phyloP scores from a whole-genome alignment of 352 stramenopile species.

The Phytophthora lateralis region DNA sequence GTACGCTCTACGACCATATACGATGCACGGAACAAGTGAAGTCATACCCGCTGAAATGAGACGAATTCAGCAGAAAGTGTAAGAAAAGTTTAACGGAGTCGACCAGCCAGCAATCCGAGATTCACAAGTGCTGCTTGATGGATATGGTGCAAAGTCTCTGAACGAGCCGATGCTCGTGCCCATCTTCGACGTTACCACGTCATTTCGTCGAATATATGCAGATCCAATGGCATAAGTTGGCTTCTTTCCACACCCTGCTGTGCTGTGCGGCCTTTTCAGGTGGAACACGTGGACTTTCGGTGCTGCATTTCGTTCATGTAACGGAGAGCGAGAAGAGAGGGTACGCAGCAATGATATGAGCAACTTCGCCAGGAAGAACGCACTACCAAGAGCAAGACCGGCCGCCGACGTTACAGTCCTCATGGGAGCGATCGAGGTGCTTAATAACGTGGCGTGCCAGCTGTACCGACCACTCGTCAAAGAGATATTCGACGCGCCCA shows the following conservation, averaged over 20 bases:
- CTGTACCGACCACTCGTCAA: background rate
- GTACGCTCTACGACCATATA: too few relatives aligned
- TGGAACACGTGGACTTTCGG: background rate
- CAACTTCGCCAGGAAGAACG: background rate
- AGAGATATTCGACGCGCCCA: background rate
- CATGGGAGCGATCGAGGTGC: background rate
- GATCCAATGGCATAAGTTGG: background rate
- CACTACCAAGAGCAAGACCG: background rate
- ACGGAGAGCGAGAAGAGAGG: background rate
- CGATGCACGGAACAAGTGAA: too few relatives aligned
- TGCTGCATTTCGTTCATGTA: background rate
- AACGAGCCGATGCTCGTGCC: too few relatives aligned
- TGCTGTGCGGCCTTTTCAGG: background rate
- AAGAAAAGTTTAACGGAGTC: too few relatives aligned
- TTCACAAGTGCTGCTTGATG: too few relatives aligned
- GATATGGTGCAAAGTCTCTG: too few relatives aligned
- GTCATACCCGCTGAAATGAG: too few relatives aligned
- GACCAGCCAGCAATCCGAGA: too few relatives aligned
- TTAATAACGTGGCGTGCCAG: background rate
- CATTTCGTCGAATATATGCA: background rate
- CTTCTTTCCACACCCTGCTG: background rate
- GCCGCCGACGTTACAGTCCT: background rate
- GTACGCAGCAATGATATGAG: background rate
- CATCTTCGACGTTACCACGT: too few relatives aligned
- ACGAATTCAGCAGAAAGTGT: too few relatives aligned